Base-by-base conservation (phyloP, 345 rosid species). In the Iberis pinnata region DNA sequence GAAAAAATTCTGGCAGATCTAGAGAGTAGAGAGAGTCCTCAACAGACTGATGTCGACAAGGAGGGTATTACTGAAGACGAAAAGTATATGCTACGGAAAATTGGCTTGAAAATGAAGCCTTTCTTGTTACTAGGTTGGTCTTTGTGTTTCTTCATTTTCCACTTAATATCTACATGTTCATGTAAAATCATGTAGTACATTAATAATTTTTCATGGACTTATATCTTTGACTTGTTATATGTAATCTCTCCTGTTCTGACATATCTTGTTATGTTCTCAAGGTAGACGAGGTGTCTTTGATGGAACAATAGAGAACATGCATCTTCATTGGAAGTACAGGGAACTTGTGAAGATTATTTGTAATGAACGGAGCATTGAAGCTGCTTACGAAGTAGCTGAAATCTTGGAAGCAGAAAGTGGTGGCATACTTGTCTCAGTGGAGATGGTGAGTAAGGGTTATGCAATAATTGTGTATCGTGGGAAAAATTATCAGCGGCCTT, bases 321-420 rank as follows among this genome's bases (percentile, higher is more conserved):
- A 90, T 75, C 96, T 90, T 60, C 98, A 90, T 63, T 87, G 98
- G 98, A 90, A 90, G 73, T 82, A 90, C 66, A 75, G 98, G 78
- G 98, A 90, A 68, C 92, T 90, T 59, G 89, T 90, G 71, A 90
- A 87, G 77, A 64, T 90, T 60, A 78, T 90, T 48, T 72, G 75
- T 62, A 78, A 76, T 56, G 86, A 81, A 68, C 70, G 42, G 61
- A 74, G 68, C 65, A 61, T 75, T 19, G 78, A 81, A 58, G 77
- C 78, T 72, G 86, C 70, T 68, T 42, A 74, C 56, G 74, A 75
- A 61, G 89, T 74, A 56, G 96, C 95, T 19, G 70, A 39, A 42
- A 78, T 62, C 52, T 79, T 90, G 63, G 96, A 87, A 67, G 80
- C 81, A 27, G 95, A 82, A 78, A 90, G 96, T 74, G 95, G 96